These are phyloP conservation scores for Rhizophora apiculata DNA, from an alignment of 345 rosid genomes.

Conservation along the genomic window DNA sequence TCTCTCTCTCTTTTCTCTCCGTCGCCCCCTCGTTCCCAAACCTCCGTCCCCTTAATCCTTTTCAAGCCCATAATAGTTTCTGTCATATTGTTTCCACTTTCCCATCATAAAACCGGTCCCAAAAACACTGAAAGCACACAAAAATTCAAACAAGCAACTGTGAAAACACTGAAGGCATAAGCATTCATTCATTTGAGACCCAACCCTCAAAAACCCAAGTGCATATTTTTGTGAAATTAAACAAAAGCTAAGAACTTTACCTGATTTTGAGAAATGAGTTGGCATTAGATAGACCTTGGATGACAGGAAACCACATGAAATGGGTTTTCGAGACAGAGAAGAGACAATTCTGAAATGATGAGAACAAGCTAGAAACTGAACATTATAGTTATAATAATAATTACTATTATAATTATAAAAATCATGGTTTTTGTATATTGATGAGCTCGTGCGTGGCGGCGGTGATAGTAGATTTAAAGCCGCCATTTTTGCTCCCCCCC, in stretches of 20 bases:
- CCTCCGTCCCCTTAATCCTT: too few relatives aligned
- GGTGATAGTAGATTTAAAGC: neutral
- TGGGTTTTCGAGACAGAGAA: conserved; percentile 10
- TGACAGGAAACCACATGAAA: conserved; percentile 13
- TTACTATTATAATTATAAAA: neutral
- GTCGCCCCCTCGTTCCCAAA: neutral
- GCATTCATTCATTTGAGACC: neutral
- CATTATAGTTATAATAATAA: neutral
- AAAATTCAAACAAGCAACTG: neutral
- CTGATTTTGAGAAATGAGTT: conserved; percentile 38
- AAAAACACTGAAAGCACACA: neutral
- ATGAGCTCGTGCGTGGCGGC: neutral
- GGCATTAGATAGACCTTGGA: conserved; percentile 26
- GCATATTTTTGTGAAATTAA: neutral
- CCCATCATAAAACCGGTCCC: neutral
- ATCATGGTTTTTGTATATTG: neutral
- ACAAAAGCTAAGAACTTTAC: conserved; percentile 21
- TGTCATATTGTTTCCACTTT: neutral
- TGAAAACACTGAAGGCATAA: neutral
- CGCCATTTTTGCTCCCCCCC: neutral
- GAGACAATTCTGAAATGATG: conserved; percentile 9
- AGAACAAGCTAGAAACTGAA: conserved; percentile 1
- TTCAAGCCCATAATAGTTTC: neutral
- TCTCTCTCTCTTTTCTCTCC: too few relatives aligned
- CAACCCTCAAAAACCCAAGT: neutral